Evolutionary conservation across 2,329 filamentous ascomycete genomes (phyloP), one percentile per base, ranked within the genome.

Genomic region (Reticulascus tulasneorum): DNA sequence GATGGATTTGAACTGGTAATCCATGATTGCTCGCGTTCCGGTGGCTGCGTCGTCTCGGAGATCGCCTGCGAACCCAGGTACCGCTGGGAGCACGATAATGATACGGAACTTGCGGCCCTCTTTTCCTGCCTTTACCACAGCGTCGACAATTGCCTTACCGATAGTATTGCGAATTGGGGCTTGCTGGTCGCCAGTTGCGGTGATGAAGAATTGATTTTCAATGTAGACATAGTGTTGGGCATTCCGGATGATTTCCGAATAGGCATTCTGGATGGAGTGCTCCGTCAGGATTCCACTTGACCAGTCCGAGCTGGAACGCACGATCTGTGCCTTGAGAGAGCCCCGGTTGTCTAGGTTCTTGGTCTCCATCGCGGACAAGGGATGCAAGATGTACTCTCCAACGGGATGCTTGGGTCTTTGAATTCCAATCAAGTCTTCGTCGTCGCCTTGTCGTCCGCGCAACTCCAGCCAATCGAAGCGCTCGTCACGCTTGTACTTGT

Each of bases 161-260:
- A 98, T 85, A 13, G 80, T 84, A 56, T 98, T 98, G 59, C 88
- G 81, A 17, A 97, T 79, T 0, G 91, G 91, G 1, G 72, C 66
- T 57, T 96, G 90, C 23, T 95, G 63, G n/a, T 93, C 82, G 8
- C 88, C 88, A 0, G 91, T 97, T 0, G 93, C 86, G 2, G 89
- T 94, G 55, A 94, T 96, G 71, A 97, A 98, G 67, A 97, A 97
- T 53, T 98, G 93, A 53, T 97, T 97, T 60, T 98, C 93, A 42
- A 98, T 95, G 65, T 97, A 98, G 17, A 98, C 84, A 49, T 80
- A 96, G 56, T 97, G 91, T 61, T 96, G 69, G 0, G 91, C 91
- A 33, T 86, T 87, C 33, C 82, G 72, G 50, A 97, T 97, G 20
- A 94, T 67, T 45, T 95, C 87, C 40, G 71, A 73, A 56, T 94